Conservation (phyloP, 75 land plant genomes). For the Ceratopteris richardii region DNA sequence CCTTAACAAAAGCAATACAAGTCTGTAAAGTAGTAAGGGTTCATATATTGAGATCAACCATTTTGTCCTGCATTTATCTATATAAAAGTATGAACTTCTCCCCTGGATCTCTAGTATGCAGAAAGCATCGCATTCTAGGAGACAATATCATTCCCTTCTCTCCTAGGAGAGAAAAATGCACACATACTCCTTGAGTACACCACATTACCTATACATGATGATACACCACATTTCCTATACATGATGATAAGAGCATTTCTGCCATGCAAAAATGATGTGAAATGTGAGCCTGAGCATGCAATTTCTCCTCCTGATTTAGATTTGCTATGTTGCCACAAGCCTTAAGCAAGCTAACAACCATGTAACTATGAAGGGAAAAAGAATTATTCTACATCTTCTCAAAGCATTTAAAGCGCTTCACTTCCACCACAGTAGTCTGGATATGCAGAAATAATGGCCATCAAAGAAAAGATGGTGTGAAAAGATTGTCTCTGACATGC, state of each 20-base stretch:
- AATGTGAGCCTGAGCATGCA: conserved; percentile 18
- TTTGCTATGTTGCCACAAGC: conserved; percentile 11
- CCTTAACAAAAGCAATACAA: neutral
- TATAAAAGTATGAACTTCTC: neutral
- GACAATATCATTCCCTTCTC: conserved; percentile 23
- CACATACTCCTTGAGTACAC: conserved; percentile 11
- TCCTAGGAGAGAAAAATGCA: conserved; percentile 24
- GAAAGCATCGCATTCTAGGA: conserved; percentile 41
- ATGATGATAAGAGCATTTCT: conserved; percentile 24
- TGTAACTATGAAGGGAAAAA: conserved; percentile 18
- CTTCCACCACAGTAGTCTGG: conserved; percentile 10
- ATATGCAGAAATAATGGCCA: conserved; percentile 19
- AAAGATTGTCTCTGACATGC: no score
- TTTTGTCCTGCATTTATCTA: neutral
- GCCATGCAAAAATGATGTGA: conserved; percentile 16
- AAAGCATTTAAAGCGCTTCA: conserved; percentile 1
- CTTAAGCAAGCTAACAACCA: conserved; percentile 22
- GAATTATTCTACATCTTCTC: neutral
- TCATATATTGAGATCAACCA: neutral
- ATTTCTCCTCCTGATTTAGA: conserved; percentile 9
- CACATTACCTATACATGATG: no score
- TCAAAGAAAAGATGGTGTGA: conserved; percentile 9
- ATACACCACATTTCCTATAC: conserved; percentile 29
- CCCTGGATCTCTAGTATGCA: conserved; percentile 19
- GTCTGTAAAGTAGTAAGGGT: neutral